Evolutionary conservation across 2,329 filamentous ascomycete species (phyloP), one percentile per base, ranked within the genome.

Genomic region (Westerdykella ornata): DNA sequence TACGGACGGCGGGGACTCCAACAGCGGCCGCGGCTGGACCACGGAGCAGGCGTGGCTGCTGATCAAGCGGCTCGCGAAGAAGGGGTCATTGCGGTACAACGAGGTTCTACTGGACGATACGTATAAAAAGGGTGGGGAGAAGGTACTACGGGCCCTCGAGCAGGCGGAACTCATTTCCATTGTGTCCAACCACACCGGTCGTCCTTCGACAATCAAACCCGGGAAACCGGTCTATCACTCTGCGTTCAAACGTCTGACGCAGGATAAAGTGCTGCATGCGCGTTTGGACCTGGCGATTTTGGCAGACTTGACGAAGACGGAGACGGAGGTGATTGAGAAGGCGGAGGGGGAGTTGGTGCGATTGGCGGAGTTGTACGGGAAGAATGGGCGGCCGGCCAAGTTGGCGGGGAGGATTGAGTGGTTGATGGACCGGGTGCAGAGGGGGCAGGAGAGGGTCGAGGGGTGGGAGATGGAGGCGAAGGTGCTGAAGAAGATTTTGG

Each of bases 11-110:
- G 60, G 70, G 31, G 59, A 66, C 14, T 14, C n/a, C 8, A 60
- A 64, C 12, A 69, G 72, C 2, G 69, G 73, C 31, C 76, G 77
- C 20, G 77, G 77, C 40, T 97, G 88, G 85, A 85, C 82, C 0
- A 73, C 80, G 4, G 82, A 92, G 58, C 92, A 97, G 69, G 90
- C 88, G 0, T 97, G 92, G 92, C 77, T 84, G 45, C 70, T 98
- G 2, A 82, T 97, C 65, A 89, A 85, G 59, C 73, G 78, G 20
- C 79, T 98, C 12, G 83, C 86, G 0, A 65, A 76, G n/a, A 70
- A 78, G 9, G 78, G 82, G 5, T 73, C 67, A 3, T 72, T 97
- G 0, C 78, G 85, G 2, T 97, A 95, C 72, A 90, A 94, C 65
- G 85, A 94, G 57, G 73, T 95, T 2, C 70, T 96, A 0, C 76